Conservation (phyloP, 2,329 filamentous ascomycete species). For the Coniella lustricola region DNA sequence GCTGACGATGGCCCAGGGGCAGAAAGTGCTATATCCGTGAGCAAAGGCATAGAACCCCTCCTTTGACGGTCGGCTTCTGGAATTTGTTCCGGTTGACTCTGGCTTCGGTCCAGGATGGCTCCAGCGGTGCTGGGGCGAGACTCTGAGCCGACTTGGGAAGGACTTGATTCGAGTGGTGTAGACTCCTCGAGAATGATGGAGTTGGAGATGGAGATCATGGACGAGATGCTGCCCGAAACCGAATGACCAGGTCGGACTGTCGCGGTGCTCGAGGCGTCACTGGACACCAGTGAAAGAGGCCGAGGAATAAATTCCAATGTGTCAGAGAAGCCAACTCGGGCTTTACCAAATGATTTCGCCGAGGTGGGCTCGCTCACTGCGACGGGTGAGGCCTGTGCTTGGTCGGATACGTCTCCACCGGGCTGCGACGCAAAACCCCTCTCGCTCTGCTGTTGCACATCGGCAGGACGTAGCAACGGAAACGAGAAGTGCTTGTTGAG, state of each 20-base stretch:
- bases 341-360: constrained; percentile 21
- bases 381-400: constrained; percentile 17
- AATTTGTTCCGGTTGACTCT: constrained; percentile 29
- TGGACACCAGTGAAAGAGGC: constrained; percentile 77
- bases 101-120: constrained; percentile 54
- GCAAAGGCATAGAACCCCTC: constrained; percentile 53
- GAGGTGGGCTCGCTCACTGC: constrained; percentile 29
- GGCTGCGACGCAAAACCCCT: constrained; percentile 16
- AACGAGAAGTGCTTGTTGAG: constrained; percentile 21
- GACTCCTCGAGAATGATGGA: constrained; percentile 31
- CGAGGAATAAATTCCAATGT: constrained; percentile 76
- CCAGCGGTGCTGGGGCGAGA: constrained; percentile 62
- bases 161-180: constrained; percentile 29
- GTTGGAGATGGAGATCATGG: constrained; percentile 57
- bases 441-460: constrained; percentile 15
- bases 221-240: constrained; percentile 73
- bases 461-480: constrained; percentile 17
- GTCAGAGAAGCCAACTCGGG: constrained; percentile 77
- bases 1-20: constrained; percentile 26
- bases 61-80: constrained; percentile 36
- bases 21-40: constrained; percentile 36
- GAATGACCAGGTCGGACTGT: constrained; percentile 66
- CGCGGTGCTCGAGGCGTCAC: constrained; percentile 71
- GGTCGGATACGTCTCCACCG: constrained; percentile 25
- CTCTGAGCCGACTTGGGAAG: constrained; percentile 36